phyloP scores from a whole-genome alignment of 2,329 filamentous ascomycete genomes.

The Paecilomyces formosus region DNA sequence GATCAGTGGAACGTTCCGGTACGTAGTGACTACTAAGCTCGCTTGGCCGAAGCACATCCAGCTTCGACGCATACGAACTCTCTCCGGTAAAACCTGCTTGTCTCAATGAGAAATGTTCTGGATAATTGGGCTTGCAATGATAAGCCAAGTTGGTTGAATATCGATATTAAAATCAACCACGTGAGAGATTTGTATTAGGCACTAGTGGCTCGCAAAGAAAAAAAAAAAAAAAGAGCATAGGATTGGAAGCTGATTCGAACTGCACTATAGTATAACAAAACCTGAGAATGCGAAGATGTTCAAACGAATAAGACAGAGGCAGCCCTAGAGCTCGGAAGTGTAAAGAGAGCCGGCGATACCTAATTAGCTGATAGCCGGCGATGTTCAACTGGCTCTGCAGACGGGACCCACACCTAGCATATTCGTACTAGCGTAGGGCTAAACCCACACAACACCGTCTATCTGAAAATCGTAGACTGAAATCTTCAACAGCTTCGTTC shows the following conservation, averaged over 20 bases:
- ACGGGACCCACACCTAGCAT: conserved; percentile 9
- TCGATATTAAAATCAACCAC: no score
- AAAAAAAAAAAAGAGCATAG: background rate
- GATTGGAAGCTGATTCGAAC: background rate
- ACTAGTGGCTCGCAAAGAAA: no score
- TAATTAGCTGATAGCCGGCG: background rate
- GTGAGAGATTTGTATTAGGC: no score
- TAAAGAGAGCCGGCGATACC: conserved; percentile 7
- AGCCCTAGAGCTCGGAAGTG: background rate
- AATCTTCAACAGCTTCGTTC: conserved; percentile 28
- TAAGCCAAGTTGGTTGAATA: background rate
- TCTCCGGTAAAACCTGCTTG: no score
- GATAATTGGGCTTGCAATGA: background rate
- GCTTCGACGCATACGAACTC: no score
- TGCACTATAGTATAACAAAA: background rate
- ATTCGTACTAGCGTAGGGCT: conserved; percentile 35
- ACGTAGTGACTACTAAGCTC: no score
- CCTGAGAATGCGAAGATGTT: background rate
- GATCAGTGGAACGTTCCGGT: no score
- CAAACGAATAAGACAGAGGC: background rate
- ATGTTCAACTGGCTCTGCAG: background rate
- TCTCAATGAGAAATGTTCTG: no score
- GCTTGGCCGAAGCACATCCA: no score
- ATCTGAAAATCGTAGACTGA: conserved; percentile 32
- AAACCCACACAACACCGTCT: conserved; percentile 35